These are phyloP conservation scores for Vachellia pachyceras DNA, from an alignment of 306 rosid genomes.

Conservation along the genomic window DNA sequence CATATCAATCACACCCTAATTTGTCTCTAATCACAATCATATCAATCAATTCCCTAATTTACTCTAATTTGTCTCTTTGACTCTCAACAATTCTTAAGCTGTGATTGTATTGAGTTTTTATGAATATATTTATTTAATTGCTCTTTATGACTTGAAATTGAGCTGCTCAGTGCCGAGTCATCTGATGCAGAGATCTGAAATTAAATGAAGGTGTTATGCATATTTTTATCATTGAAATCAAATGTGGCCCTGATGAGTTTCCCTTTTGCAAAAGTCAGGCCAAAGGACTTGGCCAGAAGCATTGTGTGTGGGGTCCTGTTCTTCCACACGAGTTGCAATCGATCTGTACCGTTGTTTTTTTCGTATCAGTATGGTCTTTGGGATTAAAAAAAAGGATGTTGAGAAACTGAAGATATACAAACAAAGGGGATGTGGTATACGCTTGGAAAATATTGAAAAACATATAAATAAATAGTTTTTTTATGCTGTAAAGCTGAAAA, in stretches of 20 bases:
- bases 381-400: neutral
- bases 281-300: neutral
- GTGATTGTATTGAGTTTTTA: neutral
- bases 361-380: constrained; percentile 10
- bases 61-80: too few species aligned
- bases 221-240: neutral
- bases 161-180: too few species aligned
- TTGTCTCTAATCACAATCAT: too few species aligned
- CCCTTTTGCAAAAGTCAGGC: neutral
- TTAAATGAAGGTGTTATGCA: neutral
- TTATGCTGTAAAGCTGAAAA: neutral
- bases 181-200: too few species aligned
- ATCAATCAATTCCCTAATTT: too few species aligned
- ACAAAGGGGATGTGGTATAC: too few species aligned
- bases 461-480: neutral
- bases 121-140: neutral
- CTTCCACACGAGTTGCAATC: too few species aligned
- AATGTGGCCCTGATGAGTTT: neutral
- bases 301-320: too few species aligned
- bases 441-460: too few species aligned
- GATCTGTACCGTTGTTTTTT: constrained; percentile 1
- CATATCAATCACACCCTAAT: too few species aligned
- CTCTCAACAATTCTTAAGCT: too few species aligned
- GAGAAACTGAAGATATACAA: neutral
- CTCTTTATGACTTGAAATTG: constrained; percentile 3